Conservation (phyloP, 1,139 yeast genomes). For the Zygoascus meyerae region DNA sequence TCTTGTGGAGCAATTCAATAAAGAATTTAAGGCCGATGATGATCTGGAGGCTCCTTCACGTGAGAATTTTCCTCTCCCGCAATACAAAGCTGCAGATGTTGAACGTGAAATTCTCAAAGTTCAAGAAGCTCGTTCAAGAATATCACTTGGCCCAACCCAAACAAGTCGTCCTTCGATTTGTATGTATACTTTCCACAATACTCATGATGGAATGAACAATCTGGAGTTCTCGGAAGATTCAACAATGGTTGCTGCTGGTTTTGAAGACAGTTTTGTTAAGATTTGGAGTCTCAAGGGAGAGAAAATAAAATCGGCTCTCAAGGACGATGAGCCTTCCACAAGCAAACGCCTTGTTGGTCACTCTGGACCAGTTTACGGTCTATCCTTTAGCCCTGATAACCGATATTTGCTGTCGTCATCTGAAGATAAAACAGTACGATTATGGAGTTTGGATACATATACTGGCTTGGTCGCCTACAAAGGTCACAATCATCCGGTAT, state of each 20-base stretch:
- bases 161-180: conserved; percentile 91
- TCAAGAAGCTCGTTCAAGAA: conserved; percentile 73
- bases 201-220: conserved; percentile 80
- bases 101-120: conserved; percentile 71
- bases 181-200: conserved; percentile 97
- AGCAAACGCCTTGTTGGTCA: conserved; percentile 78
- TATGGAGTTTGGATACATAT: conserved; percentile 93
- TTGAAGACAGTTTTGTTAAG: conserved; percentile 84
- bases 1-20: conserved; percentile 45
- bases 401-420: conserved; percentile 74
- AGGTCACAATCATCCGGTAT: conserved; percentile 93
- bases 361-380: conserved; percentile 88
- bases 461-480: conserved; percentile 88
- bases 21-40: conserved; percentile 34
- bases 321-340: conserved; percentile 45
- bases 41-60: conserved; percentile 63
- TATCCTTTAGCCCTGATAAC: conserved; percentile 87
- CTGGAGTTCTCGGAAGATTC: conserved; percentile 84
- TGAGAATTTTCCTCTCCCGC: conserved; percentile 78
- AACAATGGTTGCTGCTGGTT: conserved; percentile 86
- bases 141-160: conserved; percentile 60
- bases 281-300: conserved; percentile 92
- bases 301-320: conserved; percentile 61
- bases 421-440: conserved; percentile 84
- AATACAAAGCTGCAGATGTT: conserved; percentile 72